Percentiles rank a stretch among this genome's conserved stretches.
phyloP scores from a whole-genome alignment of 768 basidiomycete species.

The Suillus discolor region DNA sequence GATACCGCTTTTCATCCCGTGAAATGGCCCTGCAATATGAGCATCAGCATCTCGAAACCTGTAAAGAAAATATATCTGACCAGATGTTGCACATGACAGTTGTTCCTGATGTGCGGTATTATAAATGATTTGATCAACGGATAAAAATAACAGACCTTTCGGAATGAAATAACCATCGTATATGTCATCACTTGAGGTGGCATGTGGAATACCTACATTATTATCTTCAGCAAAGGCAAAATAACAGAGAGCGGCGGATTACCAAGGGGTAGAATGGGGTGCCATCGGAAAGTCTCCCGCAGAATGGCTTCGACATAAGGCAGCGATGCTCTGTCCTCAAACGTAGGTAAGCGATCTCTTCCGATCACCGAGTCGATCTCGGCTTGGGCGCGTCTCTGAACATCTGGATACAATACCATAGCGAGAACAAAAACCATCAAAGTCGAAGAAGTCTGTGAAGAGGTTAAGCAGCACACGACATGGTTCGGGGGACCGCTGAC shows the following conservation, averaged over 20 bases:
- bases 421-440: constrained; percentile 10
- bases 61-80: background rate
- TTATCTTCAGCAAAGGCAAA: background rate
- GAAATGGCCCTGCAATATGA: constrained; percentile 7
- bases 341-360: background rate
- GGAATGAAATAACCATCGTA: constrained; percentile 38
- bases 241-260: background rate
- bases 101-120: background rate
- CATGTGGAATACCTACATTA: background rate
- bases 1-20: constrained; percentile 7
- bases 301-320: background rate
- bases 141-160: constrained; percentile 15
- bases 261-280: background rate
- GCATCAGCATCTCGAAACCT: background rate
- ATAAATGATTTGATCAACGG: background rate
- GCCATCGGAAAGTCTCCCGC: constrained; percentile 2
- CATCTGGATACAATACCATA: constrained; percentile 15
- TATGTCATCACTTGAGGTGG: constrained; percentile 32
- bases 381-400: constrained; percentile 18
- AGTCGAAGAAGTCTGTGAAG: constrained; percentile 13
- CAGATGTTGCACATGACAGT: background rate
- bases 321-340: background rate
- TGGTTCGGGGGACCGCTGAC: constrained; percentile 6
- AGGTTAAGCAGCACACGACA: background rate
- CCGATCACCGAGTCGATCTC: constrained; percentile 19